Evolutionary conservation across 371 early-diverging fungal species (phyloP).

Genomic region (Umbelopsis sp.): DNA sequence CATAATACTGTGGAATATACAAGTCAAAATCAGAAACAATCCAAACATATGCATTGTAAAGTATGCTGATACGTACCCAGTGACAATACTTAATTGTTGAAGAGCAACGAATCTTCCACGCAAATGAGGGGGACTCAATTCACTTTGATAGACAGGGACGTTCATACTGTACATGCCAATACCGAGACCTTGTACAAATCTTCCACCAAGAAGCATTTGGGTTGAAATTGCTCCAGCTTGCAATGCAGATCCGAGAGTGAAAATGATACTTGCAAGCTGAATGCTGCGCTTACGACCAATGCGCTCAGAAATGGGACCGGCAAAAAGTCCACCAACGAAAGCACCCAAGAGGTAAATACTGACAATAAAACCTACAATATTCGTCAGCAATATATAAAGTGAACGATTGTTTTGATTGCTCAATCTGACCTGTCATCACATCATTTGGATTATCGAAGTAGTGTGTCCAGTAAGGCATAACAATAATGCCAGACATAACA

Average conservation of each 20-base stretch:
- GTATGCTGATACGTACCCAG: constrained; percentile 22
- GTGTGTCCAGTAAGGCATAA: constrained; percentile 23
- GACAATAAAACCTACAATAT: constrained; percentile 1
- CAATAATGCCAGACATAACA: constrained; percentile 26
- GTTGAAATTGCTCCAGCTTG: constrained; percentile 32
- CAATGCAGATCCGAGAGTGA: constrained; percentile 38
- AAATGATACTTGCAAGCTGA: constrained; percentile 34
- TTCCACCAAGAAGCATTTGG: constrained; percentile 28
- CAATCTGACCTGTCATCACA: constrained; percentile 20
- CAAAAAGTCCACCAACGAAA: constrained; percentile 24
- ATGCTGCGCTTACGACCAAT: constrained; percentile 46
- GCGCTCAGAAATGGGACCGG: constrained; percentile 27
- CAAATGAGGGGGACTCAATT: constrained; percentile 32
- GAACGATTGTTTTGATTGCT: constrained; percentile 12
- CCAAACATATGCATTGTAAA: neutral
- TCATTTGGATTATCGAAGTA: constrained; percentile 22
- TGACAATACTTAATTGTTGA: constrained; percentile 30
- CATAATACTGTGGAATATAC: neutral
- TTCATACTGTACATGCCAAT: constrained; percentile 40
- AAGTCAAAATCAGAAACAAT: neutral
- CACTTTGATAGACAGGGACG: constrained; percentile 43
- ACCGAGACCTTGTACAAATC: constrained; percentile 43
- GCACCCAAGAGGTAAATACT: constrained; percentile 26
- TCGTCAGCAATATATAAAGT: neutral
- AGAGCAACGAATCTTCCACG: constrained; percentile 30